Evolutionary conservation across 2,329 filamentous ascomycete species (phyloP).

Genomic region (Stagonosporopsis vannaccii): DNA sequence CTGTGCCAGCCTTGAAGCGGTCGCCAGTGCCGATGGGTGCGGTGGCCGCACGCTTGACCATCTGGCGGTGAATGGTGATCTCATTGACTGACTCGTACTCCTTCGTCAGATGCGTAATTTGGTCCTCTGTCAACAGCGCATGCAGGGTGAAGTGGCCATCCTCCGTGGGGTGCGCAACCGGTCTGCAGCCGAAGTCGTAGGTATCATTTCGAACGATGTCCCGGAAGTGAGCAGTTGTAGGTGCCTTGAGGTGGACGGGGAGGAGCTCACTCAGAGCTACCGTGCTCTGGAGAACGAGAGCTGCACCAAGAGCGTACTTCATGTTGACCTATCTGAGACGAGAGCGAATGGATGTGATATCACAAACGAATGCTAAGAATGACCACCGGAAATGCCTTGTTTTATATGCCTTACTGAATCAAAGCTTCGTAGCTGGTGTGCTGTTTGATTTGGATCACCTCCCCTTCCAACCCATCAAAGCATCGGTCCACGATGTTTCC

Average conservation of each 20-base stretch:
- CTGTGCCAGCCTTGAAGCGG: conserved; percentile 52
- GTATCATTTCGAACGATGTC: conserved; percentile 47
- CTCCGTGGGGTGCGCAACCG: conserved; percentile 39
- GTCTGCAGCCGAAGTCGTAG: conserved; percentile 46
- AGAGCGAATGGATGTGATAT: background rate
- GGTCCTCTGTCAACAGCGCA: conserved; percentile 44
- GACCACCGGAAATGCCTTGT: background rate
- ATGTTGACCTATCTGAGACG: conserved; percentile 19
- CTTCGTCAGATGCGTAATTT: conserved; percentile 40
- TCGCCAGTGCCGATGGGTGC: conserved; percentile 50
- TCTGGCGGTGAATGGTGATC: conserved; percentile 31
- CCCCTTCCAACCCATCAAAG: conserved; percentile 8
- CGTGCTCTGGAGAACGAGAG: conserved; percentile 38
- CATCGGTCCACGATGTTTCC: conserved; percentile 10
- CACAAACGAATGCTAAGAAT: background rate
- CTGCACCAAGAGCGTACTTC: conserved; percentile 43
- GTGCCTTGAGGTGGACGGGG: conserved; percentile 43
- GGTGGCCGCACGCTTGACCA: conserved; percentile 39
- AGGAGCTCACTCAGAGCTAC: conserved; percentile 39
- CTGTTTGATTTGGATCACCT: conserved; percentile 6
- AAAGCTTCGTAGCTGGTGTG: background rate
- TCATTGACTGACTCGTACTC: conserved; percentile 33
- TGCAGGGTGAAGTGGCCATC: conserved; percentile 44
- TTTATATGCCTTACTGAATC: conserved; percentile 6
- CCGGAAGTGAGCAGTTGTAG: conserved; percentile 37